Evolutionary conservation across 1,284 basidiomycete species (phyloP), one percentile per base, ranked within the genome.

Genomic region (Moesziomyces globuligerus): DNA sequence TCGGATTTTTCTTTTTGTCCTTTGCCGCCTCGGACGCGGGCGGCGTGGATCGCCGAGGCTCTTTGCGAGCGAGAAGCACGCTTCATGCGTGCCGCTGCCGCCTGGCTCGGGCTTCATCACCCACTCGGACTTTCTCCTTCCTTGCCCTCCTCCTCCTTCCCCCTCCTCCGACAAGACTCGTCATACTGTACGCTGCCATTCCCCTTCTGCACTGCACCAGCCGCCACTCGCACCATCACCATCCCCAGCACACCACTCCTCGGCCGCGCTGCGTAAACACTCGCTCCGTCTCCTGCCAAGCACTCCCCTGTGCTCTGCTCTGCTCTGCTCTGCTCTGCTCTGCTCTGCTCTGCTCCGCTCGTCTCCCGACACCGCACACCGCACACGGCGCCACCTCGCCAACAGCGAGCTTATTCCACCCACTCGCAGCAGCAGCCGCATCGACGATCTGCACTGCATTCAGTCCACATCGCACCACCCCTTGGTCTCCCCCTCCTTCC

Each of bases 71-170:
- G 17, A 32, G 13, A 5, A 17, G 3, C 55, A 47, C 54, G 51
- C 62, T 50, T 55, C 44, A 58, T 66, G 62, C 62, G 55, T 58
- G 62, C 62, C 62, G 50, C 55, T 66, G 62, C 51, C 55, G n/a
- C 43, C 43, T 50, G 51, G 23, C 62, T 66, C 62, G 62, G 62
- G 25, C 55, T 66, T 59, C 51, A 44, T 39, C 20, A 29, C 43
- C 51, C 50, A 41, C 39, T 48, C 39, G 44, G 25, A 44, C 39
- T 60, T 40, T 48, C 36, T n/a, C 49, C 49, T 41, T 47, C 39
- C 23, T 48, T 28, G 36, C 38, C 39, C 39, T 38, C 24, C 32
- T 26, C 42, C 18, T 20, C 28, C 13, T 29, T 24, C 7, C 48
- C 25, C 46, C 29, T 26, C 13, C 38, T 21, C 18, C 48, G 25